Evolutionary conservation across 1,139 yeast species (phyloP), one percentile per base, ranked within the genome.

Genomic region (Suhomyces yuchorum): DNA sequence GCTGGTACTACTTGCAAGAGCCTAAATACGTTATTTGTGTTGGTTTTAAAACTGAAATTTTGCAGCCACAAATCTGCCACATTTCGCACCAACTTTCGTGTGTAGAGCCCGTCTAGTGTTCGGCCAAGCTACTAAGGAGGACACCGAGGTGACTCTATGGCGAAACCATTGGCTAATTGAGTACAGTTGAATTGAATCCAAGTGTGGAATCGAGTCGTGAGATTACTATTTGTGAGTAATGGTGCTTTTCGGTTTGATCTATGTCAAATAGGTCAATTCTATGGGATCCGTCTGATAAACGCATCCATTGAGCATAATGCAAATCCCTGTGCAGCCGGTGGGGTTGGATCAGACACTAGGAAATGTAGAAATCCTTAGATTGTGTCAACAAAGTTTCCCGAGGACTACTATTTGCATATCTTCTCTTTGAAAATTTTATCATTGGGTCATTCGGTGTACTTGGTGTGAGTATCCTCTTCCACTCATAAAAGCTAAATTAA

Each of bases 401-500:
- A n/a, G n/a, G n/a, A n/a, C n/a, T n/a, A n/a, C n/a, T n/a, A n/a
- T n/a, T n/a, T n/a, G n/a, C n/a, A n/a, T n/a, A n/a, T n/a, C n/a
- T n/a, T n/a, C n/a, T n/a, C n/a, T n/a, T n/a, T n/a, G n/a, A n/a
- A n/a, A n/a, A n/a, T n/a, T n/a, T n/a, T n/a, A n/a, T n/a, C n/a
- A n/a, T n/a, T n/a, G n/a, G n/a, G n/a, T n/a, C n/a, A n/a, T n/a
- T n/a, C n/a, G n/a, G n/a, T n/a, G n/a, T n/a, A n/a, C n/a, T n/a
- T n/a, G n/a, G n/a, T n/a, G n/a, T n/a, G n/a, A n/a, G n/a, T n/a
- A n/a, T n/a, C n/a, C n/a, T 11, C 14, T 12, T 11, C n/a, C 30
- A 11, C 2, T 11, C n/a, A 11, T 11, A 3, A 4, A 5, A 26
- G 7, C 14, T 12, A 54, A 7, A 55, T 45, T 46, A 63, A 48